Percentiles rank a stretch among this genome's conserved stretches.
Conservation (phyloP, 306 rosid species). For the Morella rubra region DNA sequence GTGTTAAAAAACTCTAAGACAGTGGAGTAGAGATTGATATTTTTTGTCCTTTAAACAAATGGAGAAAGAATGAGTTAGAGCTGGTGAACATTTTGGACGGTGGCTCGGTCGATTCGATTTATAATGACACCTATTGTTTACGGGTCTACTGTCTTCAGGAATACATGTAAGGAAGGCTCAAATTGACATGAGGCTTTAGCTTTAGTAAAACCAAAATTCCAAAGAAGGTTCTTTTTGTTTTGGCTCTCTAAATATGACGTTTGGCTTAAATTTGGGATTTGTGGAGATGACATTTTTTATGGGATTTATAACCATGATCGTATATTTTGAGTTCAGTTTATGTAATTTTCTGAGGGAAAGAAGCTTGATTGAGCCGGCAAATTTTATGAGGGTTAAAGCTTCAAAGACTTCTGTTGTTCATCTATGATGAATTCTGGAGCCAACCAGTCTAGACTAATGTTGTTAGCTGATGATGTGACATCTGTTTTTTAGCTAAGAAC, state of each 20-base stretch:
- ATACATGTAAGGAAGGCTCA: too few species aligned
- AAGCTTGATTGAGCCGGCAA: constrained; percentile 5
- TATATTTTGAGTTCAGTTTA: background rate
- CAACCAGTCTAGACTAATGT: background rate
- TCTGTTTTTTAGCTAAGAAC: constrained; percentile 19
- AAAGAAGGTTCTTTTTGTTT: background rate
- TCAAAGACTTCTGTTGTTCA: constrained; percentile 3
- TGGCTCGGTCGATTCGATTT: background rate
- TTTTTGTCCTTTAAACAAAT: background rate
- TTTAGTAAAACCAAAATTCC: background rate
- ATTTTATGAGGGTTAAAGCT: constrained; percentile 4
- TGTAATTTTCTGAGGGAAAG: constrained; percentile 8
- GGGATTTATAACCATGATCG: background rate
- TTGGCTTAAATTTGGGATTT: too few species aligned
- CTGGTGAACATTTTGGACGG: background rate
- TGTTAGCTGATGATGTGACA: background rate
- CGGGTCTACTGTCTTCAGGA: too few species aligned
- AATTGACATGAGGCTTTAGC: background rate
- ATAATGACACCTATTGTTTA: too few species aligned
- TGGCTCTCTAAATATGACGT: too few species aligned
- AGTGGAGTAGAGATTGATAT: background rate
- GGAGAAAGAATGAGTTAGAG: background rate
- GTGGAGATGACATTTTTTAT: too few species aligned
- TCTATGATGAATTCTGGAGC: background rate
- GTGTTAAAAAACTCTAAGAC: background rate